Percentiles rank a stretch among this genome's conserved stretches.
These are phyloP conservation scores for Mycena olivaceomarginata DNA, from an alignment of 768 basidiomycete genomes.

Conservation along the genomic window DNA sequence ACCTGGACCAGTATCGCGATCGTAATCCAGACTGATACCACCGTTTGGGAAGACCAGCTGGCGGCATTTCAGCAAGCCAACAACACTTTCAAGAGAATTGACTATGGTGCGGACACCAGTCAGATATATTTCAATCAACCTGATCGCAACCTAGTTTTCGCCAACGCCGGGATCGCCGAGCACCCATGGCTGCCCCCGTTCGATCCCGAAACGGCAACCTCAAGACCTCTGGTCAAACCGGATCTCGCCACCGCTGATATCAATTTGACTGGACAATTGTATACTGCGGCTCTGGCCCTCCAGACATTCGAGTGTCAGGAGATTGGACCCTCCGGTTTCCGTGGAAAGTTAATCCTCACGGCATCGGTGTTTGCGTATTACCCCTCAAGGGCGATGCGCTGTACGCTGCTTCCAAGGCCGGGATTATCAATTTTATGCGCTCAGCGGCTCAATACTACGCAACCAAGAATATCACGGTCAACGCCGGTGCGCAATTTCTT, in stretches of 20 bases:
- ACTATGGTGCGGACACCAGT: constrained; percentile 38
- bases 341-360: constrained; percentile 45
- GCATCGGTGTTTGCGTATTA: constrained; percentile 45
- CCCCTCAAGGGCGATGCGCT: constrained; percentile 43
- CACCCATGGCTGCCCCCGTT: constrained; percentile 46
- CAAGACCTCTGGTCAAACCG: constrained; percentile 41
- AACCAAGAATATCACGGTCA: constrained; percentile 43
- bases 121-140: background rate
- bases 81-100: constrained; percentile 40
- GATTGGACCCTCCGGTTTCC: constrained; percentile 41
- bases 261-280: constrained; percentile 44
- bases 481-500: constrained; percentile 34
- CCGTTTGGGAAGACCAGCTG: constrained; percentile 44
- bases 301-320: constrained; percentile 47
- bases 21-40: constrained; percentile 41
- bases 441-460: constrained; percentile 43
- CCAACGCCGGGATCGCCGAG: constrained; percentile 47
- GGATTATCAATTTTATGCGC: constrained; percentile 45
- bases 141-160: constrained; percentile 36
- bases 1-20: constrained; percentile 39
- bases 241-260: constrained; percentile 38
- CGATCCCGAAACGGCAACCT: constrained; percentile 33
- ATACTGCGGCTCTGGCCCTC: constrained; percentile 46
- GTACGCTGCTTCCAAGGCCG: constrained; percentile 47
- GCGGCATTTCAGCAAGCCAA: constrained; percentile 41